A percentile compares a stretch with the other conserved stretches of the same genome.
Evolutionary conservation across 371 early-diverging fungal genomes (phyloP).

Genomic region (Rhizopus delemar): DNA sequence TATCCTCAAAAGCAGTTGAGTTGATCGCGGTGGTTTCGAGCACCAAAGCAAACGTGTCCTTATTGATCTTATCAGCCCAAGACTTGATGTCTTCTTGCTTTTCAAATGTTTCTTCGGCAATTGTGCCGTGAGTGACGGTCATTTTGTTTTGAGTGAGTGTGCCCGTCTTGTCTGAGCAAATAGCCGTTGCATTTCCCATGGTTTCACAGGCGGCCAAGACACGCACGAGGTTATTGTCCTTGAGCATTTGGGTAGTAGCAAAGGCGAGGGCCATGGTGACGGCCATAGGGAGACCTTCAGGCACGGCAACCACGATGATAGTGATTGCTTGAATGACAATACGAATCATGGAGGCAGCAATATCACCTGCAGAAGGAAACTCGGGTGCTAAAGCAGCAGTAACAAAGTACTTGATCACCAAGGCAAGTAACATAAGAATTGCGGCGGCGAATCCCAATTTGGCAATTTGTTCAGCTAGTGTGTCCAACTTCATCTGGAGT

Average conservation of each 20-base stretch:
- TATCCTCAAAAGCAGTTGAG: slow-evolving; percentile 87
- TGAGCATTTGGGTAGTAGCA: slow-evolving; percentile 93
- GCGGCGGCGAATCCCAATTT: slow-evolving; percentile 86
- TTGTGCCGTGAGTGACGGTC: slow-evolving; percentile 82
- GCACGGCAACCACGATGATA: slow-evolving; percentile 94
- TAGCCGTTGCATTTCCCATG: slow-evolving; percentile 96
- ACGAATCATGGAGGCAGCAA: slow-evolving; percentile 71
- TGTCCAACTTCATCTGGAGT: slow-evolving; percentile 85
- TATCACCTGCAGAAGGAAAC: slow-evolving; percentile 57
- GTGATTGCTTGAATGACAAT: slow-evolving; percentile 86
- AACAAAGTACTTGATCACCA: slow-evolving; percentile 80
- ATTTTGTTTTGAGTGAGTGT: slow-evolving; percentile 95
- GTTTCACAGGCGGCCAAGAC: slow-evolving; percentile 95
- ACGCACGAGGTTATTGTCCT: slow-evolving; percentile 92
- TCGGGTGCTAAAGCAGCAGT: slow-evolving; percentile 58
- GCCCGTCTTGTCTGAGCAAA: slow-evolving; percentile 97
- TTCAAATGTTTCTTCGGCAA: slow-evolving; percentile 51
- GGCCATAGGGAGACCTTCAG: slow-evolving; percentile 98
- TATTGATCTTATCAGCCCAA: slow-evolving; percentile 35
- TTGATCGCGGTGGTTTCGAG: slow-evolving; percentile 78
- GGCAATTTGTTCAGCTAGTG: slow-evolving; percentile 89
- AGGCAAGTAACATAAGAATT: slow-evolving; percentile 73
- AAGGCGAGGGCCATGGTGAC: slow-evolving; percentile 96
- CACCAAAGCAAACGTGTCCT: slow-evolving; percentile 38
- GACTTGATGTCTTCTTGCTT: slow-evolving; percentile 28